These are phyloP conservation scores for Diplocarpon rosae DNA, from an alignment of 2,329 filamentous ascomycete species.

Conservation along the genomic window DNA sequence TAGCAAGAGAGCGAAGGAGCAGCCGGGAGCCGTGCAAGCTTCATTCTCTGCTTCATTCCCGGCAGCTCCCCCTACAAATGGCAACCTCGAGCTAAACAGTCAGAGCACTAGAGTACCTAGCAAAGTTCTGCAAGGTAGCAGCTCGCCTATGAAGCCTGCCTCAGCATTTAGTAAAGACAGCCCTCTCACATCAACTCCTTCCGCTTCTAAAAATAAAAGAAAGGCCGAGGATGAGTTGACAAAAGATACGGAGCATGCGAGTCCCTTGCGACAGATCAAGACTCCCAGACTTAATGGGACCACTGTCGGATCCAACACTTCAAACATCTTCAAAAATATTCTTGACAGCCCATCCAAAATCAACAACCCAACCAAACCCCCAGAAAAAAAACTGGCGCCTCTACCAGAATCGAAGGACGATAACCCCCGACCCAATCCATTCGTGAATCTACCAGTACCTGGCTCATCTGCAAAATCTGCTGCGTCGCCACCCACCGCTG, in stretches of 20 bases:
- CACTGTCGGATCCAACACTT: constrained; percentile 23
- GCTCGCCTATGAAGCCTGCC: background rate
- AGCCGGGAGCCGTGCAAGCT: background rate
- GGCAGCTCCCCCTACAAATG: background rate
- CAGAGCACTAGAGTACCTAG: background rate
- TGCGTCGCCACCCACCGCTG: background rate
- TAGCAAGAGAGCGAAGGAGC: constrained; percentile 16
- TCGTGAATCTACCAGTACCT: constrained; percentile 17
- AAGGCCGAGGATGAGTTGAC: constrained; percentile 25
- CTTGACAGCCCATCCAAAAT: constrained; percentile 20
- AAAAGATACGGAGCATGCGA: constrained; percentile 19
- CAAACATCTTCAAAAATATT: constrained; percentile 25
- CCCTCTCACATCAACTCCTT: constrained; percentile 1
- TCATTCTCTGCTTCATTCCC: background rate
- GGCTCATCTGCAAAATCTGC: constrained; percentile 8
- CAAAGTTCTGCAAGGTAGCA: background rate
- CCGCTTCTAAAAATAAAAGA: constrained; percentile 22
- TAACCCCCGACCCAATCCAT: constrained; percentile 22
- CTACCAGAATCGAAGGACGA: constrained; percentile 11
- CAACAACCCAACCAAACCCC: constrained; percentile 2
- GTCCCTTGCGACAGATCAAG: constrained; percentile 15
- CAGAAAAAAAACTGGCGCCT: constrained; percentile 15
- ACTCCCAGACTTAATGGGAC: constrained; percentile 12
- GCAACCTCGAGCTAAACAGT: background rate
- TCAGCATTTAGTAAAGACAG: background rate